phyloP scores from a whole-genome alignment of 768 basidiomycete genomes.

The Lactarius hatsudake region DNA sequence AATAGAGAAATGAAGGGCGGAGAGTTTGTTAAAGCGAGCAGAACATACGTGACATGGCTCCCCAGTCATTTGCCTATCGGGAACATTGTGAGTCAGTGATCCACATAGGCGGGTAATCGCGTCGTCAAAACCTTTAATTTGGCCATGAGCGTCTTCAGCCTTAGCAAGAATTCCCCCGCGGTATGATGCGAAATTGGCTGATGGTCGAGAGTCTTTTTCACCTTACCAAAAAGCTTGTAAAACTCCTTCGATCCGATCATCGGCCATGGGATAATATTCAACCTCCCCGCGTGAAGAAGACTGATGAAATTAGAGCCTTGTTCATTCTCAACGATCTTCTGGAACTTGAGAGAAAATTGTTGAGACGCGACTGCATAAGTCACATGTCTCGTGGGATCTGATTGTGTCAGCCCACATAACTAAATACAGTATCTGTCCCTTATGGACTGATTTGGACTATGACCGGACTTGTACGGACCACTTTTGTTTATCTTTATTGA shows the following conservation, averaged over 20 bases:
- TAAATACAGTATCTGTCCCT: too few species aligned
- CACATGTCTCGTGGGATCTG: too few species aligned
- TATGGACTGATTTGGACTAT: too few species aligned
- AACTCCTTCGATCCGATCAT: slow-evolving; percentile 62
- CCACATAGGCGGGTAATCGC: background rate
- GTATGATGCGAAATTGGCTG: slow-evolving; percentile 49
- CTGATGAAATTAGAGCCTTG: slow-evolving; percentile 64
- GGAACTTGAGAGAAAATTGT: slow-evolving; percentile 58
- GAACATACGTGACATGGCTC: slow-evolving; percentile 57
- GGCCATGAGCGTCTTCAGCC: slow-evolving; percentile 63
- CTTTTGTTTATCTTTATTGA: too few species aligned
- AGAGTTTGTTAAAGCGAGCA: too few species aligned
- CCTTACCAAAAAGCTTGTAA: slow-evolving; percentile 48
- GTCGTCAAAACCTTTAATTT: slow-evolving; percentile 52
- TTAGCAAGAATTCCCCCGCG: slow-evolving; percentile 54
- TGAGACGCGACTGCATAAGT: too few species aligned
- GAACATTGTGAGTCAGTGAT: background rate
- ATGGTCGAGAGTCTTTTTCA: slow-evolving; percentile 49
- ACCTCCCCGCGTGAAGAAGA: slow-evolving; percentile 51
- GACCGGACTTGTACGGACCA: too few species aligned
- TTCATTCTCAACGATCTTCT: slow-evolving; percentile 62
- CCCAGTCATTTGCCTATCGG: slow-evolving; percentile 60
- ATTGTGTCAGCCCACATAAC: too few species aligned
- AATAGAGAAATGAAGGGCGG: too few species aligned
- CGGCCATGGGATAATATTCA: slow-evolving; percentile 64